A percentile compares a stretch with the other conserved stretches of the same genome.
Conservation (phyloP, 2,329 filamentous ascomycete genomes). For the Pezicula radicicola region DNA sequence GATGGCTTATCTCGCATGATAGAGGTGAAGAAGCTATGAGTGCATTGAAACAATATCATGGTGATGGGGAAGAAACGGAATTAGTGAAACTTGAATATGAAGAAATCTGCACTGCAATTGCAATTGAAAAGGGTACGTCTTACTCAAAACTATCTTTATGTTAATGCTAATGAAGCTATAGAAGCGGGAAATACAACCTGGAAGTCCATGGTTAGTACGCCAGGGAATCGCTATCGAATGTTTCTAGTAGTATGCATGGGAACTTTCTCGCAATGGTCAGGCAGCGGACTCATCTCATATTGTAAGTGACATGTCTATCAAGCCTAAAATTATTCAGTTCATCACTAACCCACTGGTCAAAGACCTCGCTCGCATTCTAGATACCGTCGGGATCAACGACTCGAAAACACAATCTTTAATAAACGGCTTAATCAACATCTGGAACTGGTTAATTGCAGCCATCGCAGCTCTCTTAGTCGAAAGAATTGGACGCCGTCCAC, state of each 20-base stretch:
- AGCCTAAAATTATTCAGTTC: not conserved
- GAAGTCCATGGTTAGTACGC: constrained; percentile 38
- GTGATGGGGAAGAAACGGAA: constrained; percentile 29
- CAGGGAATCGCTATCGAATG: constrained; percentile 48
- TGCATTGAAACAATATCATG: constrained; percentile 30
- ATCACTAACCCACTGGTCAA: not conserved
- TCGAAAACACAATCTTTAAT: constrained; percentile 20
- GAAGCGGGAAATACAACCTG: constrained; percentile 5
- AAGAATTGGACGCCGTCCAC: constrained; percentile 31
- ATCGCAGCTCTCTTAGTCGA: constrained; percentile 37
- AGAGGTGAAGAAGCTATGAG: constrained; percentile 36
- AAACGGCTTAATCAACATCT: constrained; percentile 22
- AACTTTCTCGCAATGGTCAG: constrained; percentile 52
- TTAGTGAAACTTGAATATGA: constrained; percentile 33
- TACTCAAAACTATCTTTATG: constrained; percentile 2
- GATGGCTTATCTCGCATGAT: constrained; percentile 38
- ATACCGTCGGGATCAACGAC: constrained; percentile 7
- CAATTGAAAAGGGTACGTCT: constrained; percentile 31
- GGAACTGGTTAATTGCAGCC: constrained; percentile 11
- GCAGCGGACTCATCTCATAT: constrained; percentile 40
- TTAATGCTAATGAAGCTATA: constrained; percentile 35
- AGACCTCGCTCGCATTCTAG: not conserved
- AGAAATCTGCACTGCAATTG: constrained; percentile 37
- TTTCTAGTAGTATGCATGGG: constrained; percentile 47
- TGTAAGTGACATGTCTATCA: constrained; percentile 20